Base-by-base conservation (phyloP, 164 flowering plant species). In the Tinospora cordifolia region DNA sequence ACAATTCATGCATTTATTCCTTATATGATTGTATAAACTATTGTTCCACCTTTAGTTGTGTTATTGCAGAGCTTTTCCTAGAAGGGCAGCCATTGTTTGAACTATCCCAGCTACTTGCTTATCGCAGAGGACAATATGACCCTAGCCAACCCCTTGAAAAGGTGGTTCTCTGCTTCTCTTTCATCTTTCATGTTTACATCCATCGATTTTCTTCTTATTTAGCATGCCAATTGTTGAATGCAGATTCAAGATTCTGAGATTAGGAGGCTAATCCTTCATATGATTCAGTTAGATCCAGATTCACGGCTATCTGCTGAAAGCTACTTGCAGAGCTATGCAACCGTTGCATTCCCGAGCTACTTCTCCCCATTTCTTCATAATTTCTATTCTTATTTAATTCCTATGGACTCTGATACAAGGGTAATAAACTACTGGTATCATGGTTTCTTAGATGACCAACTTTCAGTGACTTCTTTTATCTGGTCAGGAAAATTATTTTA, bases 31-130 rank as follows among this genome's bases (percentile, higher is more conserved):
- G 22, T 24, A 25, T 69, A 3, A 69, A 15, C 10, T 21, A 47
- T 11, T 19, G 25, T 60, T 60, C 24, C 63, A 63, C 70, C 74
- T 76, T n/a, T 71, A 92, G 98, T 78, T 95, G 98, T 81, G 98
- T 92, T 65, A 88, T 92, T 74, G 99, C 99, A 9, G 99, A 95
- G 83, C 98, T 95, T 82, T 95, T 95, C 79, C 93, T 95, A 54
- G 99, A 95, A 83, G 98, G 98, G n/a, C 99, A 90, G 75, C 97
- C 97, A 71, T 75, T 95, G 24, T 95, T 95, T 85, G 99, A 95
- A 79, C 83, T 89, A 69, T 89, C 98, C 58, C 99, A 95, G 83
- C 87, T 92, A 58, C 94, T 92, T 82, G 86, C 99, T 64, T 95
- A 92, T 81, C 96, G 99, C 38, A 85, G 99, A 85, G 98, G 99